Evolutionary conservation across 2,329 filamentous ascomycete genomes (phyloP).

Genomic region (Chrysoporthe puriensis): DNA sequence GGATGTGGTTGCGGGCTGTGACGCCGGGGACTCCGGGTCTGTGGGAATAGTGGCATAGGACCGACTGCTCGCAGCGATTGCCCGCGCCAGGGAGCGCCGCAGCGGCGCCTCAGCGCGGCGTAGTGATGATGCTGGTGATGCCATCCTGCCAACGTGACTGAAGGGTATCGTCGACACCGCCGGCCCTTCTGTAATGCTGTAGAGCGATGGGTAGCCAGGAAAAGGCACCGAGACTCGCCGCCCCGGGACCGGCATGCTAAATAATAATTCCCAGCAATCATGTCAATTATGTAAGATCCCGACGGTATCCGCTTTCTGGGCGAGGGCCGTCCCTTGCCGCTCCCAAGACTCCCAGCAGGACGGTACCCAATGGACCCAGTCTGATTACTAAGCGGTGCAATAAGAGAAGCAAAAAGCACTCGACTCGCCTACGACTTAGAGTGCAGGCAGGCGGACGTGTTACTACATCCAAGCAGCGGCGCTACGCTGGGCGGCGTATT

Average conservation of each 20-base stretch:
- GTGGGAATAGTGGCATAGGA: conserved; percentile 53
- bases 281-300: conserved; percentile 21
- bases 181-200: background rate
- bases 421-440: no score
- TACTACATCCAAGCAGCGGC: no score
- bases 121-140: conserved; percentile 46
- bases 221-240: conserved; percentile 15
- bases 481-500: no score
- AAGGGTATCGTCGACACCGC: background rate
- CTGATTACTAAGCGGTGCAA: background rate
- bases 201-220: no score
- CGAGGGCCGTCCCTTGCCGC: background rate
- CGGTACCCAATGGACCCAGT: conserved; percentile 14
- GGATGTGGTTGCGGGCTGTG: conserved; percentile 28
- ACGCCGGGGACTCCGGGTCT: conserved; percentile 34
- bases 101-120: conserved; percentile 48
- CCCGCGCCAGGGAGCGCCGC: conserved; percentile 43
- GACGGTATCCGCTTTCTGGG: conserved; percentile 22
- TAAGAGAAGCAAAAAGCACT: no score
- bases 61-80: conserved; percentile 40
- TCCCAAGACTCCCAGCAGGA: conserved; percentile 4
- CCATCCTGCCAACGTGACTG: conserved; percentile 38
- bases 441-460: no score
- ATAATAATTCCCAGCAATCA: conserved; percentile 12
- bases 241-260: conserved; percentile 24